Percentiles rank a stretch among this genome's conserved stretches.
These are phyloP conservation scores for Pneumocystis oryctolagi DNA, from an alignment of 1,139 yeast genomes.

Conservation along the genomic window DNA sequence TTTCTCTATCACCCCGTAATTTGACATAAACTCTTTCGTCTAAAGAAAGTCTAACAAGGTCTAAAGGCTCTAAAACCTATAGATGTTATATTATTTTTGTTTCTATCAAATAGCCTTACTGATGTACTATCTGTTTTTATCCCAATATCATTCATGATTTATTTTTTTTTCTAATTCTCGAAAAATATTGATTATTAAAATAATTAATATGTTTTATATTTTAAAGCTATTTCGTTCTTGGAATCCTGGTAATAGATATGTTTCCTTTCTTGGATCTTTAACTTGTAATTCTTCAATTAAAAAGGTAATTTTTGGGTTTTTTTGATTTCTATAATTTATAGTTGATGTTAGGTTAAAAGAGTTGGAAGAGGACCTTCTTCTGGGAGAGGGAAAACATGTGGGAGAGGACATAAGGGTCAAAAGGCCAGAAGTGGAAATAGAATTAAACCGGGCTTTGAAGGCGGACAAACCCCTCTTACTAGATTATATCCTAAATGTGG, in stretches of 20 bases:
- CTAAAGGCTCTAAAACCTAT: conserved; percentile 53
- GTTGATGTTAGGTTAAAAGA: conserved; percentile 33
- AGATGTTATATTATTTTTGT: not conserved
- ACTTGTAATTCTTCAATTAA: conserved; percentile 21
- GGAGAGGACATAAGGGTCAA: conserved; percentile 98
- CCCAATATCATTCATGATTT: not conserved
- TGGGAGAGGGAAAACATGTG: conserved; percentile 80
- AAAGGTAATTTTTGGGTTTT: conserved; percentile 19
- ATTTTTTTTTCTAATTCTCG: not conserved
- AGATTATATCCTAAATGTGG: conserved; percentile 86
- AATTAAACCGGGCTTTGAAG: conserved; percentile 90
- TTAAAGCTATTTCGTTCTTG: not conserved
- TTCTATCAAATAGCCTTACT: not conserved
- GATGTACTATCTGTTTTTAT: not conserved
- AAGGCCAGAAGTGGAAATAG: conserved; percentile 53
- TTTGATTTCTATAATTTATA: not conserved
- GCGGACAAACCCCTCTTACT: conserved; percentile 94
- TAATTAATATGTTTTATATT: not conserved
- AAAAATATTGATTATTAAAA: not conserved
- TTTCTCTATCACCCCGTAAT: conserved; percentile 89
- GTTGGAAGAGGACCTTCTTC: conserved; percentile 96
- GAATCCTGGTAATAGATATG: not conserved
- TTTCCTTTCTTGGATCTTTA: conserved; percentile 12
- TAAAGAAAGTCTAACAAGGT: conserved; percentile 67
- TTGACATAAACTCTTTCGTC: conserved; percentile 83